Percentiles rank a stretch among this genome's conserved stretches.
These are phyloP conservation scores for Gaeumannomyces tritici DNA, from an alignment of 2,329 filamentous ascomycete genomes.

Conservation along the genomic window DNA sequence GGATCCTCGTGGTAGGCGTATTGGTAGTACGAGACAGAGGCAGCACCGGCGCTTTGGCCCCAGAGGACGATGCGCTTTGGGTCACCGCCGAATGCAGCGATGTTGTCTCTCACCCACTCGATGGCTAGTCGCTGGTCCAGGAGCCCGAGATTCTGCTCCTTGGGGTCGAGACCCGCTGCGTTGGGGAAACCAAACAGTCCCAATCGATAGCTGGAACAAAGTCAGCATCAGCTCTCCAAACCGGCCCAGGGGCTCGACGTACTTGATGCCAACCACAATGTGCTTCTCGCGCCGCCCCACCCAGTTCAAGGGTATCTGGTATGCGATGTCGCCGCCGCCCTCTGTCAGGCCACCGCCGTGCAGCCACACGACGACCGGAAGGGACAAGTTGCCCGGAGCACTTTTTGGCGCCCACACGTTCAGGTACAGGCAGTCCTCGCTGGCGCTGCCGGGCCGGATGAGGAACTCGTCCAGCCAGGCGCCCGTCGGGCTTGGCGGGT, in stretches of 20 bases:
- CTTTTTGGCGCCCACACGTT: constrained; percentile 30
- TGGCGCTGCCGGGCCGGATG: background rate
- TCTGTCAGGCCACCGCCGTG: constrained; percentile 35
- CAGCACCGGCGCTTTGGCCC: constrained; percentile 39
- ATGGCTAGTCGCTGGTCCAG: constrained; percentile 40
- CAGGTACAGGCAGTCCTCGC: constrained; percentile 32
- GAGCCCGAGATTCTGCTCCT: constrained; percentile 41
- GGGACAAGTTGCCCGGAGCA: background rate
- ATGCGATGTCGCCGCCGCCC: constrained; percentile 33
- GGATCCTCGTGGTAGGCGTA: constrained; percentile 1
- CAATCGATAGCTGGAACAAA: constrained; percentile 25
- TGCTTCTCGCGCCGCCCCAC: constrained; percentile 37
- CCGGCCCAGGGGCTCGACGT: constrained; percentile 28
- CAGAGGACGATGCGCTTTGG: constrained; percentile 36
- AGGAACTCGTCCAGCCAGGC: background rate
- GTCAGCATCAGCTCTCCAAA: constrained; percentile 17
- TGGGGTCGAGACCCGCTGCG: constrained; percentile 13
- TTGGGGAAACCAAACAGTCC: constrained; percentile 23
- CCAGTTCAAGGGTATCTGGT: constrained; percentile 33
- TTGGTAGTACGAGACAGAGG: constrained; percentile 27
- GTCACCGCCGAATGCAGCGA: constrained; percentile 42
- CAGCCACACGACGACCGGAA: constrained; percentile 35
- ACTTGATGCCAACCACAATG: constrained; percentile 17
- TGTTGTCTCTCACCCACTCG: constrained; percentile 47
- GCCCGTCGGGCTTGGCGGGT: background rate